phyloP scores from a whole-genome alignment of 2,329 filamentous ascomycete species.

The Dactylellina leptospora region DNA sequence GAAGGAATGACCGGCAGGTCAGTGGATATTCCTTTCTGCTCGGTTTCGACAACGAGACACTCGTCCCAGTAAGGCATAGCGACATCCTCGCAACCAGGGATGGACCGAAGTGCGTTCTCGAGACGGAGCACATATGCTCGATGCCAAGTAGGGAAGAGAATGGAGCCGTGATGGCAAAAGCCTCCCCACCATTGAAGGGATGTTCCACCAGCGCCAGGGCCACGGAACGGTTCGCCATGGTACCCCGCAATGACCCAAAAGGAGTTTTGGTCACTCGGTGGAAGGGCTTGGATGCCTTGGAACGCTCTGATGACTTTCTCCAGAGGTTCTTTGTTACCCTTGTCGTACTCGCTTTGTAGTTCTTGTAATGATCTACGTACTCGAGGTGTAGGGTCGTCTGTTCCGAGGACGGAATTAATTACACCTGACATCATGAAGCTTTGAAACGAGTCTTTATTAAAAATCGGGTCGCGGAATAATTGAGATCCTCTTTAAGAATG shows the following conservation, averaged over 20 bases:
- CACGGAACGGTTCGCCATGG: slow-evolving; percentile 58
- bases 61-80: slow-evolving; percentile 56
- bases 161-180: slow-evolving; percentile 58
- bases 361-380: slow-evolving; percentile 4
- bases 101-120: slow-evolving; percentile 54
- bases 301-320: slow-evolving; percentile 28
- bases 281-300: slow-evolving; percentile 36
- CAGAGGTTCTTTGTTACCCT: slow-evolving; percentile 10
- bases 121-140: slow-evolving; percentile 57
- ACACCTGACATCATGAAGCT: background rate
- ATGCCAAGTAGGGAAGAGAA: slow-evolving; percentile 59
- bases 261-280: slow-evolving; percentile 53
- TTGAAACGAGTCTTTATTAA: background rate
- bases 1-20: slow-evolving; percentile 9
- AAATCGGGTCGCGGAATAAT: no score
- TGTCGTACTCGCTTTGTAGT: slow-evolving; percentile 6
- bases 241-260: slow-evolving; percentile 58
- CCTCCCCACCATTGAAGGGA: slow-evolving; percentile 57
- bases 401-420: background rate
- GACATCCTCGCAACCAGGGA: slow-evolving; percentile 42
- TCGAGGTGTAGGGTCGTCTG: background rate
- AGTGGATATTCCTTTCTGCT: background rate
- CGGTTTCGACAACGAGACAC: background rate
- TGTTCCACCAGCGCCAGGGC: slow-evolving; percentile 43
- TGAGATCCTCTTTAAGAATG: background rate